Evolutionary conservation across 495 filamentous ascomycete genomes (phyloP), one percentile per base, ranked within the genome.

Genomic region (Lepraria neglecta): DNA sequence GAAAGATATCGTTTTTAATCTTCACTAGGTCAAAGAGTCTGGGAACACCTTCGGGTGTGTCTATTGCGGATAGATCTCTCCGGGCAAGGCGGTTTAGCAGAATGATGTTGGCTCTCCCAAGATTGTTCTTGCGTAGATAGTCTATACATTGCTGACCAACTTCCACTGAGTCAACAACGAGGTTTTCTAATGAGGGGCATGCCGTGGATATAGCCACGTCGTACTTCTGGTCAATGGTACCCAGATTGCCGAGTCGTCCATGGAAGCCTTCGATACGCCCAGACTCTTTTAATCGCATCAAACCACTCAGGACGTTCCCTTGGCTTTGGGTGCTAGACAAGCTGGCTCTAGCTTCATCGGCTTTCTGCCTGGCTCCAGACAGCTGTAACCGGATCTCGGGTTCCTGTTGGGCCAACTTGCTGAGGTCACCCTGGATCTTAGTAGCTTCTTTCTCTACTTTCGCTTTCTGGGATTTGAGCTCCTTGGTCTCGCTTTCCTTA

Each of bases 191-290:
- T 15, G 86, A 79, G 61, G 89, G 87, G 65, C 95, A 98, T 15
- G 94, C 95, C 0, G 94, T 97, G 5, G 94, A 98, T 58, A 98
- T 97, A 6, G 94, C 94, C 42, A 97, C 84, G 68, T 98, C 95
- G 69, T 96, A 97, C 68, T 87, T 88, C 73, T 90, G 80, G 60
- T 97, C 92, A 68, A 98, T 97, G 4, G 88, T 85, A n/a, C 94
- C 94, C 2, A 98, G 84, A 67, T 96, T 97, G 14, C 94, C 94
- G 0, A 98, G 87, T 48, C 95, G 84, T 19, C 92, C 92, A 68
- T 97, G 91, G 76, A 98, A 98, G 3, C 94, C 92, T 62, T 95
- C 90, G 65, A 98, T 95, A 67, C 94, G 85, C 31, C 94, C 94
- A 40, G 94, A 97, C 67, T 97, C 94, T 66, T 91, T 94, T 68